Evolutionary conservation across 78 protist species (phyloP), one percentile per base, ranked within the genome.

Genomic region (Dictyostelium citrinum): DNA sequence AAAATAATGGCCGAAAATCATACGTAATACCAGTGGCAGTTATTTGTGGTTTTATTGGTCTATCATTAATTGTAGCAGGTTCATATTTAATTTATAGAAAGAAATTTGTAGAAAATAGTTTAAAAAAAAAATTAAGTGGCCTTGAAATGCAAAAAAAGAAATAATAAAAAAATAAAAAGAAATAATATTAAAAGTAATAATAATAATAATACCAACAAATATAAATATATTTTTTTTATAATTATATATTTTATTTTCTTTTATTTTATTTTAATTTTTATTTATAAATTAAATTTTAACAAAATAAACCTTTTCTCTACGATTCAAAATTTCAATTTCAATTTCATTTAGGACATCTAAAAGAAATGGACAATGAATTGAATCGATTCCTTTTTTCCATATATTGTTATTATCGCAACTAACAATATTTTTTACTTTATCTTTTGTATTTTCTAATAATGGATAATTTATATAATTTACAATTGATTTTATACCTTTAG

Each of bases 341-440:
- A 76, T 35, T 24, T 76, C 80, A 11, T 76, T 71, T 6, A 77
- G 27, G 0, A 85, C 33, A 43, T 85, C 92, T 20, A 46, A 35
- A n/a, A 85, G 20, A 68, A 85, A 85, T 41, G 92, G 92, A 20
- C 79, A 43, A 61, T 85, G 78, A 27, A 85, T 85, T n/a, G 68
- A 27, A 39, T 85, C 92, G 2, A 85, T 43, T 3, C 92, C 83
- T 37, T 68, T 78, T 58, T 85, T 85, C 92, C 92, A 85, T 7
- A 85, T 76, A 61, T 74, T 77, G 11, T 74, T 51, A 76, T 10
- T 60, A 31, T 85, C 92, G 20, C 12, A 6, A 14, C 43, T 58
- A 8, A 85, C 82, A 68, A 85, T 29, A 37, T 27, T 9, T 20
- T 85, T 74, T 4, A 85, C 79, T 37, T 80, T 78, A 29, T 85